Conservation (phyloP, 331 rosid species). For the Quercus phellos region DNA sequence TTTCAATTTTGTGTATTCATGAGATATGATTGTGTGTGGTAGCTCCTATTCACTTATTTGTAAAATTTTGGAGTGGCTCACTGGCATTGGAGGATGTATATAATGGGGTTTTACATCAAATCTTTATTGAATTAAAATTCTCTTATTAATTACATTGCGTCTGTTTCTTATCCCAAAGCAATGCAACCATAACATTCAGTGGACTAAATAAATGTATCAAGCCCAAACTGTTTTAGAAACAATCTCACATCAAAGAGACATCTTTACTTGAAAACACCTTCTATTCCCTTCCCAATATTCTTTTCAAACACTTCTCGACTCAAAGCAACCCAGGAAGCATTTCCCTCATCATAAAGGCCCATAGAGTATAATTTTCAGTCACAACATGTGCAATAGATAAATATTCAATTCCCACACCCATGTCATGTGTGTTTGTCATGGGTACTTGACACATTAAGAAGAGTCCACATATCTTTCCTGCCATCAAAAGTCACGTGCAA, state of each 20-base stretch:
- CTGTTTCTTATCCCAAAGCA: neutral
- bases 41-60: too few relatives aligned
- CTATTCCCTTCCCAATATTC: neutral
- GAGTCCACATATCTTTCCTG: neutral
- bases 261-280: neutral
- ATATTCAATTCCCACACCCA: constrained; percentile 2
- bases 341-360: neutral
- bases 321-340: neutral
- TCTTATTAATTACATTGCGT: neutral
- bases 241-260: neutral
- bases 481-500: neutral
- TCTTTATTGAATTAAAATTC: too few relatives aligned
- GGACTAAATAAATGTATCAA: neutral
- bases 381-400: neutral
- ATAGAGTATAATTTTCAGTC: neutral
- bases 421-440: neutral
- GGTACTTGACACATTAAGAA: neutral
- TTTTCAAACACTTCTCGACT: neutral
- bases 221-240: neutral
- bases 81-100: too few relatives aligned
- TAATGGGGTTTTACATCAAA: too few relatives aligned
- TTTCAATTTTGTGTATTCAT: too few relatives aligned
- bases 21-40: too few relatives aligned
- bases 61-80: too few relatives aligned
- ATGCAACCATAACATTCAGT: neutral